Evolutionary conservation across 1,284 basidiomycete species (phyloP).

Genomic region (Athelia psychrophila): DNA sequence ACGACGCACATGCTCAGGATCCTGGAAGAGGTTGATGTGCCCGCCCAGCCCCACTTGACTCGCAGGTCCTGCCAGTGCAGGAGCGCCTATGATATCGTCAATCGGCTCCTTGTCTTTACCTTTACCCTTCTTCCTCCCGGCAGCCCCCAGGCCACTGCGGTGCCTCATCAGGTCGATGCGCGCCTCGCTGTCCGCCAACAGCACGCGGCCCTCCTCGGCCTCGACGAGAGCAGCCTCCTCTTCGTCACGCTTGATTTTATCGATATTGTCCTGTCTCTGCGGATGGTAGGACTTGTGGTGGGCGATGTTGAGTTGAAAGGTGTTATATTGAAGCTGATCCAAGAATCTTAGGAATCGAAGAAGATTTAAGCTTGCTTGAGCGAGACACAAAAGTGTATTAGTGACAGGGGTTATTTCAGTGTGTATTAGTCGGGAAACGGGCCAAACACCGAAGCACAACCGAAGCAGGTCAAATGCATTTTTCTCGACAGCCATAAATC

Average conservation of each 20-base stretch:
- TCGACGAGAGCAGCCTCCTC: conserved; percentile 65
- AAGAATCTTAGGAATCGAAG: too few relatives aligned
- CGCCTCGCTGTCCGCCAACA: conserved; percentile 81
- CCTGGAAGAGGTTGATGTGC: conserved; percentile 80
- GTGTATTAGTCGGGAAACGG: too few relatives aligned
- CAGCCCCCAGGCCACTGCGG: conserved; percentile 41
- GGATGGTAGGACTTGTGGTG: conserved; percentile 91
- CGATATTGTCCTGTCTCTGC: conserved; percentile 81
- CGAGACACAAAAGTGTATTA: too few relatives aligned
- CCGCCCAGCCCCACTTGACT: conserved; percentile 27
- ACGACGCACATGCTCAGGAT: conserved; percentile 55
- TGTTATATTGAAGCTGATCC: too few relatives aligned
- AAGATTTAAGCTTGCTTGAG: too few relatives aligned
- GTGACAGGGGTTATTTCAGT: too few relatives aligned
- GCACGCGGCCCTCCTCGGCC: conserved; percentile 65
- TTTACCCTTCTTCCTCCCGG: conserved; percentile 36
- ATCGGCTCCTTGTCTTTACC: conserved; percentile 34
- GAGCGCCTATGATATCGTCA: conserved; percentile 27
- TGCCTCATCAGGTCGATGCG: conserved; percentile 63
- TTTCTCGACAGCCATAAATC: too few relatives aligned
- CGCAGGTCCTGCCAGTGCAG: background rate
- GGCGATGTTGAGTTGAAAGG: conserved; percentile 77
- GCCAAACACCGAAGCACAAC: too few relatives aligned
- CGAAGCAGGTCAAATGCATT: too few relatives aligned
- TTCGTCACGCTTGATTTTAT: conserved; percentile 75